Percentiles rank a stretch among this genome's conserved stretches.
phyloP scores from a whole-genome alignment of 805 yeast species.

The Dipodascus geniculatus region DNA sequence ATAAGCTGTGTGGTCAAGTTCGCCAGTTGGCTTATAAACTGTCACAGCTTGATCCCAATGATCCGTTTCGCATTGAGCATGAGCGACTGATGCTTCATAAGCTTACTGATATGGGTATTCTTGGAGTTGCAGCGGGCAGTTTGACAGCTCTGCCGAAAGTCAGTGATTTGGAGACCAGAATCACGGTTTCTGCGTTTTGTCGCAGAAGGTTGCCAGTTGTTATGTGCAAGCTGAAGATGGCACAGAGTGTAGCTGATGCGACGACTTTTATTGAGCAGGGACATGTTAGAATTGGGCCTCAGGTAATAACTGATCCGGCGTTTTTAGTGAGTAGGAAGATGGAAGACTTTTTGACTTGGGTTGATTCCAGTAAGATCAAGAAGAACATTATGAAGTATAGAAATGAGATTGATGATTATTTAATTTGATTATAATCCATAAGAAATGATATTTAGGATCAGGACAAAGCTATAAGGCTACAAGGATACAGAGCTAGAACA shows the following conservation, averaged over 20 bases:
- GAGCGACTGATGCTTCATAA: conserved; percentile 83
- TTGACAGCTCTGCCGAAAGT: conserved; percentile 52
- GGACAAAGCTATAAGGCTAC: too few relatives aligned
- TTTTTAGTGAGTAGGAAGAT: conserved; percentile 81
- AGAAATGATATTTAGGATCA: too few relatives aligned
- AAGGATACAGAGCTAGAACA: too few relatives aligned
- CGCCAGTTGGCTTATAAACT: conserved; percentile 79
- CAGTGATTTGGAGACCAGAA: conserved; percentile 81
- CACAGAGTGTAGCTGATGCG: conserved; percentile 78
- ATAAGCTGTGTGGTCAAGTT: conserved; percentile 83
- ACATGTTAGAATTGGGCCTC: conserved; percentile 94
- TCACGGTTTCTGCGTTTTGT: conserved; percentile 86
- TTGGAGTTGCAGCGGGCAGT: background rate
- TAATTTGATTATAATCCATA: conserved; percentile 27
- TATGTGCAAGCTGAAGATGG: conserved; percentile 90
- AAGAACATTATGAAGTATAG: conserved; percentile 78
- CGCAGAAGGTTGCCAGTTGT: conserved; percentile 88
- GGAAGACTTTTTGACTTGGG: conserved; percentile 98
- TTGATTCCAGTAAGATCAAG: conserved; percentile 89
- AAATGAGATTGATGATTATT: conserved; percentile 51
- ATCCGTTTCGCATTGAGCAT: conserved; percentile 77
- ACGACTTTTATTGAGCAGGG: conserved; percentile 92
- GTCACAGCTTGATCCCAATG: conserved; percentile 75
- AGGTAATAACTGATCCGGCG: conserved; percentile 91
- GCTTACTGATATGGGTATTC: conserved; percentile 74